Evolutionary conservation across 106 monocot genomes (phyloP), one percentile per base, ranked within the genome.

Genomic region (Dendrobium catenatum): DNA sequence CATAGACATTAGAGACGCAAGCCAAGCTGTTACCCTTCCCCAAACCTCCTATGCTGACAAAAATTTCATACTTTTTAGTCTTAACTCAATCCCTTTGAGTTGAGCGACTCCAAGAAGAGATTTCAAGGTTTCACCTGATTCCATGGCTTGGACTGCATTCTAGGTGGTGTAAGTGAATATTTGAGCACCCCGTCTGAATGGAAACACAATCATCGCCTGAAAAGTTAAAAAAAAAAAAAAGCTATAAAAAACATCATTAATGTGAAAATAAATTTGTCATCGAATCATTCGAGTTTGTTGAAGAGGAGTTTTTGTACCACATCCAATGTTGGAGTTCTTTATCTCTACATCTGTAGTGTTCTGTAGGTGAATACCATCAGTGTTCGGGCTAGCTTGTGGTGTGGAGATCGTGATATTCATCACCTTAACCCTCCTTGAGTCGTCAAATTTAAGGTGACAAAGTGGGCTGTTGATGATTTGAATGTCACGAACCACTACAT

Each of bases 151-250:
- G 93, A 68, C 80, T 85, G 73, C 93, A 93, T 8, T 72, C 75
- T 22, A 89, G 79, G 58, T 87, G 81, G 54, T 78, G 84, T 19
- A 93, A 79, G 74, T 84, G 79, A 29, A 93, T 61, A 55, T 89
- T 82, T 18, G 87, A 80, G 20, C 87, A 87, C 9, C 91, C 87
- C 4, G 81, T 84, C 73, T 87, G 89, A 37, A 93, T 86, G 0
- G 91, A 86, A 37, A 93, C 56, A 73, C 93, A 93, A 73, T 93
- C 93, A 79, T 93, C 93, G 20, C 93, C 93, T 91, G 51, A 13
- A 51, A 51, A 2, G 10, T 51, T 15, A 27, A 27, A 27, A 27
- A 46, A 51, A 51, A 51, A 51, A 51, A 51, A 51, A 51, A 51
- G 51, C 51, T 51, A 51, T 51, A 46, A 51, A 51, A 51, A 51